Conservation (phyloP, 768 basidiomycete genomes). For the Cubamyces sp. region DNA sequence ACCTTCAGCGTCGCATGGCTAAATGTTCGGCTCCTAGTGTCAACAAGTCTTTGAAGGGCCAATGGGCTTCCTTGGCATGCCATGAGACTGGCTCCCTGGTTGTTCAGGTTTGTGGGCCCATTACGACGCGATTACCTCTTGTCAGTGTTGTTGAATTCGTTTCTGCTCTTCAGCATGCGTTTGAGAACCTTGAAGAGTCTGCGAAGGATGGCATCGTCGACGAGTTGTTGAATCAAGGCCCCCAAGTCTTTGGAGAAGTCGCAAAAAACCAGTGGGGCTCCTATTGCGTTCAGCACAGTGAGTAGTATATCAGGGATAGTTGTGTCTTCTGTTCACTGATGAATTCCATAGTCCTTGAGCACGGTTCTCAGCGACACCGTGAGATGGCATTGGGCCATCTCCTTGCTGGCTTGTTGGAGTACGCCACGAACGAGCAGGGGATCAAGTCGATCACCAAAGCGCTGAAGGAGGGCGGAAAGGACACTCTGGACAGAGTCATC, state of each 20-base stretch:
- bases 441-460: constrained; percentile 86
- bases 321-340: background rate
- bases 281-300: constrained; percentile 86
- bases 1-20: constrained; percentile 5
- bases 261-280: constrained; percentile 90
- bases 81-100: constrained; percentile 91
- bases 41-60: constrained; percentile 84
- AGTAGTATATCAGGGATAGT: constrained; percentile 31
- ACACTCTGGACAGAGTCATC: constrained; percentile 73
- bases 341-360: constrained; percentile 68
- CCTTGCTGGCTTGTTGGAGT: constrained; percentile 75
- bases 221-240: constrained; percentile 77
- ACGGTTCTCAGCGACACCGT: constrained; percentile 77
- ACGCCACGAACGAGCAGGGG: constrained; percentile 84
- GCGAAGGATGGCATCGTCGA: constrained; percentile 87
- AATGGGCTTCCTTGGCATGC: constrained; percentile 88
- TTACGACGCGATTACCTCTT: background rate
- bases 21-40: constrained; percentile 51
- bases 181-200: constrained; percentile 82
- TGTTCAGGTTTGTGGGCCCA: constrained; percentile 61
- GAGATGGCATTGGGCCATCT: constrained; percentile 80
- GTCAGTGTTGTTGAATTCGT: background rate
- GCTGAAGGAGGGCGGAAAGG: constrained; percentile 81
- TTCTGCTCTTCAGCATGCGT: constrained; percentile 60
- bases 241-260: constrained; percentile 70